Base-by-base conservation (phyloP, 2,329 filamentous ascomycete genomes). In the Dothideomycetes sp. region DNA sequence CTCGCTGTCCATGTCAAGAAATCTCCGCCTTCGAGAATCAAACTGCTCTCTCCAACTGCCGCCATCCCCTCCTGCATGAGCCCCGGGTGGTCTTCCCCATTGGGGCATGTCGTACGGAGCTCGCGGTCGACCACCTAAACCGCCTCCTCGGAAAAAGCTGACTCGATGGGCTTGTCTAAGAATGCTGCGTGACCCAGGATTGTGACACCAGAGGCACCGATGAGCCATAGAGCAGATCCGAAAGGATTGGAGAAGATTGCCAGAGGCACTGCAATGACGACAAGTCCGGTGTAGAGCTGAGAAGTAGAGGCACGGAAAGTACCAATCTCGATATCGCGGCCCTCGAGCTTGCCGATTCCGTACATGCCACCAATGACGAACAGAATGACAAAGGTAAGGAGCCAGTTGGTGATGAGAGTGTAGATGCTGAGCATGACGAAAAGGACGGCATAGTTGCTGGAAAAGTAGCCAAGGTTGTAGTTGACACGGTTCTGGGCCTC, bases 101-200 rank as follows among this genome's bases (percentile, higher is more conserved):
- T 88, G 56, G 56, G 59, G 87, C 87, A 82, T 80, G 73, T 70
- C 69, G 67, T 74, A 69, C 70, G 88, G 89, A 94, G 88, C 82
- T 91, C 83, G 91, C 91, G 89, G 89, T 86, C 89, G 91, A 96
- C 88, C 88, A 93, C 76, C 80, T 96, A 98, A 84, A 98, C 91
- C 88, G 91, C 89, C 89, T 98, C 91, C 88, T 93, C 91, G 76
- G 89, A 95, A 95, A 98, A 98, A 95, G 88, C 88, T 88, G 93
- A 89, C 80, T 96, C 91, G 73, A 96, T 94, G 45, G 89, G 89
- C 77, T 94, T 95, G 64, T 96, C 89, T 82, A 96, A 80, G 62
- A 96, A 78, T 49, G 87, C 76, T 53, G 91, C 91, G 69, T 98
- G 91, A 66, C 91, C 91, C 52, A 96, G 71, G 53, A 96, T 93